A percentile compares a stretch with the other conserved stretches of the same genome.
Conservation (phyloP, 169 alveolate genomes). For the Plasmodium billcollinsi region DNA sequence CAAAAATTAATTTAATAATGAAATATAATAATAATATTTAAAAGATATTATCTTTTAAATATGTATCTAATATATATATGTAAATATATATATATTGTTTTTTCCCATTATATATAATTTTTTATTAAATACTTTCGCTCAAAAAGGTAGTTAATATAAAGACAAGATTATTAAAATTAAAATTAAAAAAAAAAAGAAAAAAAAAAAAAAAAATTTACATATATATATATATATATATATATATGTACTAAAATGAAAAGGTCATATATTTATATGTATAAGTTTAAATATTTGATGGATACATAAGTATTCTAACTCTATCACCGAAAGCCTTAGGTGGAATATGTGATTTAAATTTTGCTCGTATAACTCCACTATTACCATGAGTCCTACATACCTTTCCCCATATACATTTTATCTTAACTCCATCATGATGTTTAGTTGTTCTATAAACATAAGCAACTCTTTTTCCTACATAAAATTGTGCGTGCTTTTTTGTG, state of each 20-base stretch:
- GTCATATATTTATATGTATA: background rate
- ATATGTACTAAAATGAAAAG: too few relatives aligned
- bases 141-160: background rate
- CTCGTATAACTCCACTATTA: constrained; percentile 97
- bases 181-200: background rate
- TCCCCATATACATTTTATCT: constrained; percentile 98
- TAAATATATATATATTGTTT: too few relatives aligned
- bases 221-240: too few relatives aligned
- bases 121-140: constrained; percentile 1
- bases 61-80: too few relatives aligned
- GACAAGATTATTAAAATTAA: background rate
- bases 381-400: constrained; percentile 98
- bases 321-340: constrained; percentile 98
- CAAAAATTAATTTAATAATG: too few relatives aligned
- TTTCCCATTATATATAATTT: too few relatives aligned
- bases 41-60: too few relatives aligned
- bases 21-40: too few relatives aligned
- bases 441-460: constrained; percentile 98
- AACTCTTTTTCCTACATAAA: constrained; percentile 97
- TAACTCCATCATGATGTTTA: constrained; percentile 92
- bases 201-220: background rate
- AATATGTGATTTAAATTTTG: constrained; percentile 94
- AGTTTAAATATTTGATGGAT: constrained; percentile 93
- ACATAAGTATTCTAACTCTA: constrained; percentile 96
- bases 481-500: constrained; percentile 95